phyloP scores from a whole-genome alignment of 768 basidiomycete genomes.

The Boletus pseudo-olivaceus region DNA sequence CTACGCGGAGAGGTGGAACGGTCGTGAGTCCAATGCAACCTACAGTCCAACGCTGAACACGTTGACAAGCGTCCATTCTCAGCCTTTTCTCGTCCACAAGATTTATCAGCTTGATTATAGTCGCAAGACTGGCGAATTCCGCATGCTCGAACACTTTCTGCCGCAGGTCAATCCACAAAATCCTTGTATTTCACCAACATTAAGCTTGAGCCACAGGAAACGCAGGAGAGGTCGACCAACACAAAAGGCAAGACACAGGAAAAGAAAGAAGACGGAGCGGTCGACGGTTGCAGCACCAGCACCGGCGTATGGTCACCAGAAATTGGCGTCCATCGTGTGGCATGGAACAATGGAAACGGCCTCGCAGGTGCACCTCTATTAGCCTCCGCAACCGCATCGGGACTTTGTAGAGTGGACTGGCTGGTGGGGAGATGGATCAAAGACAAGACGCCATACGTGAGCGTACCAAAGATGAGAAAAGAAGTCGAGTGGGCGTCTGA shows the following conservation, averaged over 20 bases:
- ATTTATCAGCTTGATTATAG: slow-evolving; percentile 89
- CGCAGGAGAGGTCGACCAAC: slow-evolving; percentile 35
- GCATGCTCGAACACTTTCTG: slow-evolving; percentile 85
- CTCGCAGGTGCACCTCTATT: slow-evolving; percentile 55
- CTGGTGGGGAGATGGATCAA: slow-evolving; percentile 72
- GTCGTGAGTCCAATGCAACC: slow-evolving; percentile 47
- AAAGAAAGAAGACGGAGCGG: slow-evolving; percentile 21
- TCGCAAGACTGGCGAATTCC: slow-evolving; percentile 64
- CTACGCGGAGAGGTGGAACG: slow-evolving; percentile 64
- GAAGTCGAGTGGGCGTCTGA: slow-evolving; percentile 47
- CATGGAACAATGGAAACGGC: slow-evolving; percentile 80
- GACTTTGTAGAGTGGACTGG: slow-evolving; percentile 82
- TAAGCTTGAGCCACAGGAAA: slow-evolving; percentile 39
- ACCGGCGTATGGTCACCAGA: slow-evolving; percentile 78
- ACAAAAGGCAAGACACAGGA: slow-evolving; percentile 32
- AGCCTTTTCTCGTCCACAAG: slow-evolving; percentile 78
- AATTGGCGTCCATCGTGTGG: slow-evolving; percentile 71
- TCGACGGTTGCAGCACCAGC: slow-evolving; percentile 28
- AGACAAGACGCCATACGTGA: slow-evolving; percentile 62
- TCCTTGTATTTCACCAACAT: background rate
- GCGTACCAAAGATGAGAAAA: slow-evolving; percentile 57
- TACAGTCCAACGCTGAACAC: background rate
- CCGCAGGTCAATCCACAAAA: slow-evolving; percentile 51
- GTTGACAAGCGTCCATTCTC: background rate
- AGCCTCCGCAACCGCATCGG: slow-evolving; percentile 79